Evolutionary conservation across 495 filamentous ascomycete species (phyloP).

Genomic region (Geopyxis carbonaria): DNA sequence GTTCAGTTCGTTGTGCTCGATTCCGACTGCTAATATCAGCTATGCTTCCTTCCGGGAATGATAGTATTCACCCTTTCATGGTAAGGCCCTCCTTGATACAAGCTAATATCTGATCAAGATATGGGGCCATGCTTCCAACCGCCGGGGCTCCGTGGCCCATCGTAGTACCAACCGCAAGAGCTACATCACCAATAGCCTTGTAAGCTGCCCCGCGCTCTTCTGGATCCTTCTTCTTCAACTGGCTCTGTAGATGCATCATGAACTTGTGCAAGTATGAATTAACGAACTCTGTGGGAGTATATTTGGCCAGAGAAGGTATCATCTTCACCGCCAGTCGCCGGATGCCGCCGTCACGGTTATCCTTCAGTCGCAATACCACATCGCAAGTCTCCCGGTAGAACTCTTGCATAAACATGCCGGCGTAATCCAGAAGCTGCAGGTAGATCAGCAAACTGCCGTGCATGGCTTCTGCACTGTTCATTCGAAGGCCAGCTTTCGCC

Average conservation of each 20-base stretch:
- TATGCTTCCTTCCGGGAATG: conserved; percentile 8
- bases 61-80: conserved; percentile 44
- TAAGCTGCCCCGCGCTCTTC: conserved; percentile 87
- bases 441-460: conserved; percentile 84
- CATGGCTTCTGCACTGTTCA: conserved; percentile 61
- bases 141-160: conserved; percentile 84
- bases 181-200: conserved; percentile 84
- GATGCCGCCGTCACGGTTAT: conserved; percentile 74
- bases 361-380: conserved; percentile 73
- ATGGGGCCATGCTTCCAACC: conserved; percentile 80
- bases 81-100: conserved; percentile 82
- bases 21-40: conserved; percentile 41
- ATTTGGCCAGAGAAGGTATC: conserved; percentile 83
- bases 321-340: conserved; percentile 72
- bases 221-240: conserved; percentile 67
- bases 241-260: conserved; percentile 87
- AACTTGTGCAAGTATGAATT: conserved; percentile 74
- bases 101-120: conserved; percentile 80
- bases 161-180: conserved; percentile 80
- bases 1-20: conserved; percentile 36
- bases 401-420: conserved; percentile 97
- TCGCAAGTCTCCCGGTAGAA: conserved; percentile 78
- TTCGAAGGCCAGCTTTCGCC: conserved; percentile 57
- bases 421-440: conserved; percentile 76
- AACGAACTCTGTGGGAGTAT: conserved; percentile 73